Conservation (phyloP, 495 filamentous ascomycete species). For the Lentithecium fluviatile region DNA sequence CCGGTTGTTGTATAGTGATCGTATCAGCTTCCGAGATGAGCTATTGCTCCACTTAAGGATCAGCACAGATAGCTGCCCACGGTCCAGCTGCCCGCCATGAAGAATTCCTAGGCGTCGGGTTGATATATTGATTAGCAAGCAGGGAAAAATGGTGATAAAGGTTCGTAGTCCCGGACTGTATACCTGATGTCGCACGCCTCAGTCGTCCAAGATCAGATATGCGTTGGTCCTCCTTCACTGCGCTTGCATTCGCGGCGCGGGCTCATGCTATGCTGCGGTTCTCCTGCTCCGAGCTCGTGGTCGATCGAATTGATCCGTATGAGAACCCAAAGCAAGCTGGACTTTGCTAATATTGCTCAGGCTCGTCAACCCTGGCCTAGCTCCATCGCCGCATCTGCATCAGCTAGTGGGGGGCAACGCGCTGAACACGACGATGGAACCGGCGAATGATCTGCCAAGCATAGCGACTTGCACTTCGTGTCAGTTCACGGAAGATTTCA, state of each 20-base stretch:
- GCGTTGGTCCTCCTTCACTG: conserved; percentile 5
- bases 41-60: too few species aligned
- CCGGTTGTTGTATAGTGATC: too few species aligned
- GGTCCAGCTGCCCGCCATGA: too few species aligned
- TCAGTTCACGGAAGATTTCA: conserved; percentile 16
- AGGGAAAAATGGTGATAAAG: not conserved
- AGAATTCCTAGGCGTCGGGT: too few species aligned
- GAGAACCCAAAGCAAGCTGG: not conserved
- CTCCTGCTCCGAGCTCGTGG: conserved; percentile 19
- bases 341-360: not conserved
- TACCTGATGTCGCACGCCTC: not conserved
- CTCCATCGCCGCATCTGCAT: conserved; percentile 20
- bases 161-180: not conserved
- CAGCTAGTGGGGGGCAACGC: conserved; percentile 18
- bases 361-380: conserved; percentile 16
- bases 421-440: conserved; percentile 16
- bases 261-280: conserved; percentile 20
- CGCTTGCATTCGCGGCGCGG: conserved; percentile 17
- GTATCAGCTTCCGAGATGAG: too few species aligned
- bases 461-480: conserved; percentile 20
- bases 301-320: conserved; percentile 25
- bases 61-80: too few species aligned
- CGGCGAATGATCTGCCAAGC: conserved; percentile 3
- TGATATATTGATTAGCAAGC: not conserved
- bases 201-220: not conserved